Percentiles rank a stretch among this genome's conserved stretches.
Evolutionary conservation across 352 stramenopile species (phyloP).

Genomic region (Globisporangium iwayamae): DNA sequence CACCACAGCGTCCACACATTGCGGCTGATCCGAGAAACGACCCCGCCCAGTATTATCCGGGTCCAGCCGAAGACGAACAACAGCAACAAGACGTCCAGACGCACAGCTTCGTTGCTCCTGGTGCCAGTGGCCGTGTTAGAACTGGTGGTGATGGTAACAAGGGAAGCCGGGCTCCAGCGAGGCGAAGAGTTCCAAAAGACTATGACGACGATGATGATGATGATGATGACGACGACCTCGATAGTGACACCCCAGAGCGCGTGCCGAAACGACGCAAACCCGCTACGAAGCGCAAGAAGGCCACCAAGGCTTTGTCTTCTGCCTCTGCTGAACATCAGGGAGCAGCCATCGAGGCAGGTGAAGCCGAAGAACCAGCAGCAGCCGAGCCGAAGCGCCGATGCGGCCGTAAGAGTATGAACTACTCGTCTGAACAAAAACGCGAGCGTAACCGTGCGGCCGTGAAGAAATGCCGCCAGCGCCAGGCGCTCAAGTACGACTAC

Average conservation of each 20-base stretch:
- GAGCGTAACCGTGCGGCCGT: slow-evolving; percentile 82
- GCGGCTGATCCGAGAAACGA: neutral
- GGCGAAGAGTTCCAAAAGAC: neutral
- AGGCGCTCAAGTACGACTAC: slow-evolving; percentile 80
- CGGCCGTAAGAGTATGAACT: slow-evolving; percentile 86
- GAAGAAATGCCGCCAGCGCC: slow-evolving; percentile 80
- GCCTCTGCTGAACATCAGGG: neutral
- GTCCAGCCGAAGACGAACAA: neutral
- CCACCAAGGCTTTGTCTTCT: neutral
- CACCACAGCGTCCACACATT: neutral
- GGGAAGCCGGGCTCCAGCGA: neutral
- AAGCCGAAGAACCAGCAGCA: neutral
- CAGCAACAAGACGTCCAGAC: slow-evolving; percentile 3
- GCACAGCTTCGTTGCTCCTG: neutral
- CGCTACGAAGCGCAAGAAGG: slow-evolving; percentile 10
- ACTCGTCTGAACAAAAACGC: slow-evolving; percentile 78
- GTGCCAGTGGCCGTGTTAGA: neutral
- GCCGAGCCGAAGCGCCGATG: slow-evolving; percentile 58
- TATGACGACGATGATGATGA: slow-evolving; percentile 10
- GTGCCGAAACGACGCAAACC: neutral
- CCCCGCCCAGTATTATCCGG: neutral
- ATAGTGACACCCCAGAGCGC: neutral
- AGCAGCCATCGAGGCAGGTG: neutral
- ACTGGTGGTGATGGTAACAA: neutral
- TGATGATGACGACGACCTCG: neutral